Percentiles rank a stretch among this genome's conserved stretches.
Evolutionary conservation across 805 yeast genomes (phyloP).

Genomic region (Hanseniaspora lindneri): DNA sequence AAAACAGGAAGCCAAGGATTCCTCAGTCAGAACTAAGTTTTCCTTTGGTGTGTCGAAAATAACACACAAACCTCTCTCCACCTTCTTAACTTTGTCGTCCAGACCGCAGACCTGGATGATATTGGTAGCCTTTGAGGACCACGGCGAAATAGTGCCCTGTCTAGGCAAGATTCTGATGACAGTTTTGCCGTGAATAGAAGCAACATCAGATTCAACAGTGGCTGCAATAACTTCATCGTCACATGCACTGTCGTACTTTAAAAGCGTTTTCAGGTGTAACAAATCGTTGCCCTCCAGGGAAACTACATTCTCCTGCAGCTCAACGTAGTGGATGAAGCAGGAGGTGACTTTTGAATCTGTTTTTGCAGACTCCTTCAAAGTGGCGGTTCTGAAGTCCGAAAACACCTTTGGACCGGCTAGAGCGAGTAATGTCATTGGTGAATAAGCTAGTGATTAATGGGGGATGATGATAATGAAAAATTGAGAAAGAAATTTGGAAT

Average conservation of each 20-base stretch:
- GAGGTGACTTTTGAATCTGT: constrained; percentile 52
- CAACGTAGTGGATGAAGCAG: constrained; percentile 69
- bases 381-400: constrained; percentile 71
- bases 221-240: constrained; percentile 32
- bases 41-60: constrained; percentile 60
- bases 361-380: constrained; percentile 57
- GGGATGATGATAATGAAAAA: too few species aligned
- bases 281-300: constrained; percentile 33
- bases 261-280: constrained; percentile 44
- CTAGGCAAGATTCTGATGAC: constrained; percentile 77
- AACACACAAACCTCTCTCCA: constrained; percentile 82
- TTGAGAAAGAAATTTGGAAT: too few species aligned
- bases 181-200: constrained; percentile 25
- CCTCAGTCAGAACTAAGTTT: constrained; percentile 48
- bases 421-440: constrained; percentile 35
- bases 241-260: constrained; percentile 56
- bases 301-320: constrained; percentile 32
- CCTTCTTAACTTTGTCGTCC: constrained; percentile 54
- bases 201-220: constrained; percentile 18
- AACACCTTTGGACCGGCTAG: constrained; percentile 85
- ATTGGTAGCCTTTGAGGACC: constrained; percentile 98
- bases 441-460: too few species aligned
- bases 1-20: constrained; percentile 56
- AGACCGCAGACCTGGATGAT: constrained; percentile 83
- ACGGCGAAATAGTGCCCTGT: constrained; percentile 93